Base-by-base conservation (phyloP, 2,329 filamentous ascomycete genomes). In the Didymella glomerata region DNA sequence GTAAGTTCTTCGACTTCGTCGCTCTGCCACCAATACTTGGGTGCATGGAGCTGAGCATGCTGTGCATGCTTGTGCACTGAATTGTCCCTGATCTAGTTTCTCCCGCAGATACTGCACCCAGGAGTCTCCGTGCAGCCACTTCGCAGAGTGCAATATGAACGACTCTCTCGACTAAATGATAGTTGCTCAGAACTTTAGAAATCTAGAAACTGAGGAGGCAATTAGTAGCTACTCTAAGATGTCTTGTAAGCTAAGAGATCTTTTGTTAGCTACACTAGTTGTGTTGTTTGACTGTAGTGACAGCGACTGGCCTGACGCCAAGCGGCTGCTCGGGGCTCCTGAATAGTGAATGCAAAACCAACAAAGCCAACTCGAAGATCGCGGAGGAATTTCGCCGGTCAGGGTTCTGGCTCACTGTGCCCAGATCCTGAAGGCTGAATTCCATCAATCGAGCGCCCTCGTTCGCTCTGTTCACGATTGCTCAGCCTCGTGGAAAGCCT, bases 1-100 rank as follows among this genome's bases (percentile, higher is more conserved):
- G 25, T 50, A 14, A 24, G 27, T n/a, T 36, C 13, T 52, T 32
- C 44, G 57, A 28, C 10, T 24, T 44, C 48, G 40, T 22, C 24
- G 27, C 27, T 25, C 25, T 55, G 51, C 57, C 57, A 48, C 48
- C 57, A 60, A 60, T 60, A 60, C 42, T 48, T 48, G n/a, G 27
- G 42, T 60, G 57, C 57, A 60, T 50, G 30, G 18, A 59, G 54
- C 52, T 58, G 55, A 46, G 51, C 44, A 27, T 48, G 38, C 25
- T 51, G 47, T 53, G 48, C 60, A 55, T 60, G 44, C 51, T 45
- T 22, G 50, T 55, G 52, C 57, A 30, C 45, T 25, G 34, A 2
- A 32, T 45, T 32, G 52, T 44, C 40, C 48, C 48, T 52, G 51
- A 30, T 45, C 40, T 48, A 40, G 22, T 48, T 2, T 48, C 22